Conservation (phyloP, 2,329 filamentous ascomycete genomes). For the Neospermospora avenae region DNA sequence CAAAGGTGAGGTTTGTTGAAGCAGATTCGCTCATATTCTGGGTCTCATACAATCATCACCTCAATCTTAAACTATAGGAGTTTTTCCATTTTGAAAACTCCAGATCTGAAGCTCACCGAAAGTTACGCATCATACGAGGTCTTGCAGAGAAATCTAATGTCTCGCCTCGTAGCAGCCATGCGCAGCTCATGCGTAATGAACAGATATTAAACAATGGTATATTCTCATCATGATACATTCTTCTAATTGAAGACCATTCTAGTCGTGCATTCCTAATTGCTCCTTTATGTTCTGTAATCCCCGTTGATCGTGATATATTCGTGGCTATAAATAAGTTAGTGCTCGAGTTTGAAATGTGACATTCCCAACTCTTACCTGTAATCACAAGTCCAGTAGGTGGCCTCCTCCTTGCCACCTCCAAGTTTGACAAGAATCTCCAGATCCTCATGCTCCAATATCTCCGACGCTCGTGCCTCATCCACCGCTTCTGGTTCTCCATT, state of each 20-base stretch:
- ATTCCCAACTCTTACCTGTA: conserved; percentile 63
- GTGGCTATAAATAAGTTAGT: conserved; percentile 40
- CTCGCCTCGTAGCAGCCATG: neutral
- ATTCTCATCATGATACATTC: neutral
- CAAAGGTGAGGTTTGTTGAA: no score
- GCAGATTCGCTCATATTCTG: no score
- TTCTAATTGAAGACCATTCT: neutral
- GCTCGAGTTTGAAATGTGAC: neutral
- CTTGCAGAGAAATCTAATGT: no score
- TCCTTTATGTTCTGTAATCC: conserved; percentile 58
- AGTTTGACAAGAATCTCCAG: conserved; percentile 74
- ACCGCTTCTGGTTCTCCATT: conserved; percentile 77
- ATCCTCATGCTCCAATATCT: conserved; percentile 76
- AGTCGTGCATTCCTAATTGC: neutral
- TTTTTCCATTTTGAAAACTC: no score
- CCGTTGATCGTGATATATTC: conserved; percentile 69
- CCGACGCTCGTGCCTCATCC: conserved; percentile 70
- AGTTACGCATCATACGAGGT: neutral
- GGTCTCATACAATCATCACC: no score
- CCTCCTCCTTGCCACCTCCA: conserved; percentile 65
- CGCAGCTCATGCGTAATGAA: no score
- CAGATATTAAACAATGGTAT: neutral
- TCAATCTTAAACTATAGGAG: no score
- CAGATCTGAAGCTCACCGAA: no score
- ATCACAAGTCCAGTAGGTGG: conserved; percentile 81